Percentiles rank a stretch among this genome's conserved stretches.
Evolutionary conservation across 768 basidiomycete genomes (phyloP).

Genomic region (Rickenella mellea): DNA sequence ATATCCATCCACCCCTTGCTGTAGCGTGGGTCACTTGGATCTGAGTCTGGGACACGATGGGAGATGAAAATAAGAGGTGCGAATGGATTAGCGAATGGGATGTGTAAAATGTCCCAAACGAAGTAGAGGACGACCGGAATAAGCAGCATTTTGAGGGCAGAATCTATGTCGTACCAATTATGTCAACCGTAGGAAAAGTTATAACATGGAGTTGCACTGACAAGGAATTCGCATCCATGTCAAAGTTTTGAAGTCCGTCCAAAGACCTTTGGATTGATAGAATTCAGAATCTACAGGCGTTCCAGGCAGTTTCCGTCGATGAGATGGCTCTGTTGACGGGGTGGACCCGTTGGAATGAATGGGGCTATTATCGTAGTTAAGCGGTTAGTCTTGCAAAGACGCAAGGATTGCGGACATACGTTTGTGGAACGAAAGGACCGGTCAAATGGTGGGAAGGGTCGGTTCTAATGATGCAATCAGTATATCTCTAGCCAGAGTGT

Average conservation of each 20-base stretch:
- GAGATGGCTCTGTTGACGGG: too few species aligned
- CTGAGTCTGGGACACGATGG: slow-evolving; percentile 42
- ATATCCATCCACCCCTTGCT: slow-evolving; percentile 69
- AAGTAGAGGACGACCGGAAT: slow-evolving; percentile 50
- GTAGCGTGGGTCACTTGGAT: slow-evolving; percentile 50
- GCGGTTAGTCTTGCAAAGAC: not conserved
- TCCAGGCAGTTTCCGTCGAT: not conserved
- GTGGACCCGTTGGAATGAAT: not conserved
- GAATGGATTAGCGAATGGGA: slow-evolving; percentile 65
- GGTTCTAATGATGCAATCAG: slow-evolving; percentile 22
- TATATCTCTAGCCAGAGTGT: not conserved
- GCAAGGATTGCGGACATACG: slow-evolving; percentile 28
- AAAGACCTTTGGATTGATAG: slow-evolving; percentile 22
- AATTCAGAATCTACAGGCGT: not conserved
- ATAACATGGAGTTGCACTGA: slow-evolving; percentile 18
- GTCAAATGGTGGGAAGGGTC: slow-evolving; percentile 53
- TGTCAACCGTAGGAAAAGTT: not conserved
- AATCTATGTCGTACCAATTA: slow-evolving; percentile 27
- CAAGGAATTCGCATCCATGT: slow-evolving; percentile 74
- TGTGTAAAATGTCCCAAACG: slow-evolving; percentile 52
- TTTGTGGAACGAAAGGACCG: slow-evolving; percentile 55
- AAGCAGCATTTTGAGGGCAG: slow-evolving; percentile 58
- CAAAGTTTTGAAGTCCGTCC: slow-evolving; percentile 41
- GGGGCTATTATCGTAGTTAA: not conserved
- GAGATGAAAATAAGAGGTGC: slow-evolving; percentile 62